A percentile compares a stretch with the other conserved stretches of the same genome.
Conservation (phyloP, 495 filamentous ascomycete genomes). For the Penicillium roqueforti region DNA sequence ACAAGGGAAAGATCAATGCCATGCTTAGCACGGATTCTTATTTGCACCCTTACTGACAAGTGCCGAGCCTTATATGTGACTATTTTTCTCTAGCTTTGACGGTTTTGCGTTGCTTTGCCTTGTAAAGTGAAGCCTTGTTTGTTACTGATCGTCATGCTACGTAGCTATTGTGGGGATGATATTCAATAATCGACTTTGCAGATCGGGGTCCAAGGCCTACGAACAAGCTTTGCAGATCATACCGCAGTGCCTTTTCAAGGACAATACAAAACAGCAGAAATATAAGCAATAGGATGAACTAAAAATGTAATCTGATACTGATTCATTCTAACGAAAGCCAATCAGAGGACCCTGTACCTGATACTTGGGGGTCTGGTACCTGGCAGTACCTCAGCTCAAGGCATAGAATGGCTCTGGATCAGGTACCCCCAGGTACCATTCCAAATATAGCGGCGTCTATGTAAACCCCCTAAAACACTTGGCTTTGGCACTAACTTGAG, state of each 20-base stretch:
- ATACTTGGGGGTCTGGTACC: constrained; percentile 2
- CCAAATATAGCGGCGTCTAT: not conserved
- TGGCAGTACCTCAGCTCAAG: not conserved
- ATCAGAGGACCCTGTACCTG: not conserved
- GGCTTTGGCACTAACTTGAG: constrained; percentile 17
- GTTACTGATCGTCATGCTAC: not conserved
- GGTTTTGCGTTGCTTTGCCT: not conserved
- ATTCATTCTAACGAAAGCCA: not conserved
- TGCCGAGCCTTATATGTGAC: not conserved
- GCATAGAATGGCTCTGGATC: too few relatives aligned
- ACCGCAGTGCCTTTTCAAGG: not conserved
- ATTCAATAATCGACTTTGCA: not conserved
- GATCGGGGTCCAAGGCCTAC: too few relatives aligned
- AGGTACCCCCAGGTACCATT: not conserved
- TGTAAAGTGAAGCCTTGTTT: not conserved
- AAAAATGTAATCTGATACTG: not conserved
- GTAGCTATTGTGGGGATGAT: not conserved
- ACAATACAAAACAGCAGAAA: not conserved
- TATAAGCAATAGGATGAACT: not conserved
- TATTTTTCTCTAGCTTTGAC: not conserved
- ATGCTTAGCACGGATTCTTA: not conserved
- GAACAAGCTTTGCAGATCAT: not conserved
- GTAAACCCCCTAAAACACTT: constrained; percentile 20
- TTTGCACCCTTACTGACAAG: not conserved
- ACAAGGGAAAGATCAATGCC: not conserved